phyloP scores from a whole-genome alignment of 768 basidiomycete species.

The Xanthoconium stramineum region DNA sequence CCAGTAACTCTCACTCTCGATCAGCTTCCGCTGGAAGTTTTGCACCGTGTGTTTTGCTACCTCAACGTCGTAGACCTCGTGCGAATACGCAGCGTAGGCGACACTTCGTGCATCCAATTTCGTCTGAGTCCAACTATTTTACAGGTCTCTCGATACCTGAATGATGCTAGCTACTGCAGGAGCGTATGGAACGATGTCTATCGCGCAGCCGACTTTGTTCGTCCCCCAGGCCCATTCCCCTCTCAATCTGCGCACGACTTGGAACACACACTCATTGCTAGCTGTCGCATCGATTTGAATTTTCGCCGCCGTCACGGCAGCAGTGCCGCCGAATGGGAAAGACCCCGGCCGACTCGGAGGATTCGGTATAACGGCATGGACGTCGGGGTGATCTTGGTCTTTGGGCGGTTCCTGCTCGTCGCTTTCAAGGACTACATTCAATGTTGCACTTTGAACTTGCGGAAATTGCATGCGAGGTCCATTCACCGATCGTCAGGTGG shows the following conservation, averaged over 20 bases:
- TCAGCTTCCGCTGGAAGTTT: constrained; percentile 12
- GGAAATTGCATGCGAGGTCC: too few species aligned
- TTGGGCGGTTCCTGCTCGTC: constrained; percentile 15
- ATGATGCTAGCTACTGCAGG: constrained; percentile 2
- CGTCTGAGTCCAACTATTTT: not conserved
- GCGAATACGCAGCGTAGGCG: constrained; percentile 17
- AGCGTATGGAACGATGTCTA: constrained; percentile 18
- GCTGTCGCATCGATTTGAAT: constrained; percentile 9
- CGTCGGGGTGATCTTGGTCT: constrained; percentile 3
- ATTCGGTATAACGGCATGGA: constrained; percentile 7
- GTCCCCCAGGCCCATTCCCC: constrained; percentile 17
- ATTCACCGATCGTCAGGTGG: too few species aligned
- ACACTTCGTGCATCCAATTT: not conserved
- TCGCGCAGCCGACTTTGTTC: constrained; percentile 10
- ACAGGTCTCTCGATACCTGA: constrained; percentile 13
- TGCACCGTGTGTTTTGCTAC: constrained; percentile 9
- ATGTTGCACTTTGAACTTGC: constrained; percentile 13
- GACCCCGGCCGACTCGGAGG: not conserved
- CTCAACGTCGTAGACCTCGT: constrained; percentile 18
- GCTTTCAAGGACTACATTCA: constrained; percentile 12
- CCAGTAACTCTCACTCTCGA: not conserved
- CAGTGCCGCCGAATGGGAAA: not conserved
- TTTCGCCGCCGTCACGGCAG: not conserved
- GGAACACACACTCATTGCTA: constrained; percentile 11
- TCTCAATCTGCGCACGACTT: constrained; percentile 13